Base-by-base conservation (phyloP, 1,139 yeast genomes). In the Suhomyces guaymorum region DNA sequence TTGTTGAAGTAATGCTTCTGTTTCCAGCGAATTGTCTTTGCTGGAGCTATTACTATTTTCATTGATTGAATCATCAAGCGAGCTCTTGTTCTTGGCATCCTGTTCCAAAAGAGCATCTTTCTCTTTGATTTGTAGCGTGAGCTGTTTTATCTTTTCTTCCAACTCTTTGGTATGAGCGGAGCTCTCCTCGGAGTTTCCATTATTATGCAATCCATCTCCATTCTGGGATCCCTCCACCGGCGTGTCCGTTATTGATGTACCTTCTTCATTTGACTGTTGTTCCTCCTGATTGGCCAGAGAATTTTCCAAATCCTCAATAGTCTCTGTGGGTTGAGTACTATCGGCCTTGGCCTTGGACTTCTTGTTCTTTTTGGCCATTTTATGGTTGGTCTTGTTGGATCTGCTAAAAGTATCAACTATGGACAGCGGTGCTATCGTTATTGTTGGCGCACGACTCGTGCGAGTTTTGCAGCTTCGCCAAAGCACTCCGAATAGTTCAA, bases 321-420 rank as follows among this genome's bases (percentile, higher is more conserved):
- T 21, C 11, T 21, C 24, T 11, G 7, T 7, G 5, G 24, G 12
- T 21, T 21, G 24, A 7, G 12, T n/a, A n/a, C n/a, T n/a, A n/a
- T 33, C 38, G 10, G 34, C 11, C 28, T 36, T 34, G 19, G 37
- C 14, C 38, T 51, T 54, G 41, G 30, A 46, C 42, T 59, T 60
- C 54, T 58, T 58, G 45, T 57, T 59, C 38, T 47, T 58, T 45
- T 61, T 61, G 30, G 60, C 66, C 65, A 60, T 61, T 24, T 12
- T 17, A 5, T 15, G 28, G 7, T 5, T n/a, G n/a, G n/a, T n/a
- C n/a, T n/a, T n/a, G 15, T 31, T 25, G 25, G 15, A 23, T 16
- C 13, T 21, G n/a, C n/a, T n/a, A 24, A 24, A 17, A 23, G 19
- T 15, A 28, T 17, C n/a, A 15, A 8, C 10, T 25, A 25, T 25